phyloP scores from a whole-genome alignment of 148 eudicot species.

The Nyssa sinensis region DNA sequence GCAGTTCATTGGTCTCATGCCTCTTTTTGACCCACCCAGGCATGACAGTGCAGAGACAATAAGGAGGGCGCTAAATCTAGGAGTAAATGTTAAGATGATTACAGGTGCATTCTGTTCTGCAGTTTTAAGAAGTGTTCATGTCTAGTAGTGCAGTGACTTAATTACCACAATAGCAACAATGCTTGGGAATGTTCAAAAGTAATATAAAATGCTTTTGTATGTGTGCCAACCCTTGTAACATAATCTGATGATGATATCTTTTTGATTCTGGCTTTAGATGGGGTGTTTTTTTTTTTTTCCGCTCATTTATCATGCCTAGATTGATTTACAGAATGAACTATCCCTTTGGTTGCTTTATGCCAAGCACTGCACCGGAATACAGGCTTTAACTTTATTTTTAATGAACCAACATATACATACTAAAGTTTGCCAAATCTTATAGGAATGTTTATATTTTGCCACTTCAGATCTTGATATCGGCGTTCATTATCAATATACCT shows the following conservation, averaged over 20 bases:
- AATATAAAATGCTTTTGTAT: no score
- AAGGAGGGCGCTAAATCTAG: conserved; percentile 91
- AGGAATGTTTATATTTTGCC: no score
- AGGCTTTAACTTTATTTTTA: background rate
- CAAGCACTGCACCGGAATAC: background rate
- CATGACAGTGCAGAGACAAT: conserved; percentile 99
- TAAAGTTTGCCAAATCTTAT: no score
- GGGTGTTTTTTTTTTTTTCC: no score
- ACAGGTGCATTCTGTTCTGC: conserved; percentile 54
- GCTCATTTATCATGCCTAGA: background rate
- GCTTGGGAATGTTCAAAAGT: background rate
- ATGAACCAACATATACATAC: background rate
- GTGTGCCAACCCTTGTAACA: no score
- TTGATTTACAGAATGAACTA: no score
- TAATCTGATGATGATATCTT: no score
- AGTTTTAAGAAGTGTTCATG: background rate
- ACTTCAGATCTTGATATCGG: no score
- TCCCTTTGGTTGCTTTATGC: background rate
- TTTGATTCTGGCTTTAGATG: no score
- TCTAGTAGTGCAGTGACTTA: background rate
- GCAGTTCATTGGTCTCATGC: conserved; percentile 95
- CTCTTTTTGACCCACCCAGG: conserved; percentile 98
- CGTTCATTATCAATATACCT: no score
- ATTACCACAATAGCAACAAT: background rate
- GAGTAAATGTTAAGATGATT: conserved; percentile 96